A percentile compares a stretch with the other conserved stretches of the same genome.
Evolutionary conservation across 1,284 basidiomycete species (phyloP).

Genomic region (Athelia psychrophila): DNA sequence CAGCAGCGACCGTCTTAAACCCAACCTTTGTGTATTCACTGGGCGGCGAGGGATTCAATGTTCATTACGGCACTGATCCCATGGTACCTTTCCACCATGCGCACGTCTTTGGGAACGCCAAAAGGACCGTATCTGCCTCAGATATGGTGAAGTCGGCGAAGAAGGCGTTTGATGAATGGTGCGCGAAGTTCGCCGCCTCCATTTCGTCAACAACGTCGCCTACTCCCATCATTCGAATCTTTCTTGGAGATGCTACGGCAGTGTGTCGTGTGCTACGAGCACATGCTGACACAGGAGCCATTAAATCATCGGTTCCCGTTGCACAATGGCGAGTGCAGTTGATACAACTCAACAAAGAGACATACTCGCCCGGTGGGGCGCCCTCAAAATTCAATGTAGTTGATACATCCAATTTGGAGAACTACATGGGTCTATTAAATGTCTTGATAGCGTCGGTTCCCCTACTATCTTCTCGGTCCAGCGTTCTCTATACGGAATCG

Average conservation of each 20-base stretch:
- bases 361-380: slow-evolving; percentile 29
- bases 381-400: slow-evolving; percentile 48
- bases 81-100: slow-evolving; percentile 46
- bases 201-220: slow-evolving; percentile 2
- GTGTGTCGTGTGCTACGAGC: slow-evolving; percentile 24
- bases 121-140: slow-evolving; percentile 7
- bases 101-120: slow-evolving; percentile 26
- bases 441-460: slow-evolving; percentile 36
- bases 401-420: slow-evolving; percentile 52
- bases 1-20: slow-evolving; percentile 34
- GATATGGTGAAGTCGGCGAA: slow-evolving; percentile 26
- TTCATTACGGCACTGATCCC: slow-evolving; percentile 48
- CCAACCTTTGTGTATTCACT: slow-evolving; percentile 46
- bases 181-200: slow-evolving; percentile 23
- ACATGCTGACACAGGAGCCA: slow-evolving; percentile 13
- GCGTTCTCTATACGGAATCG: slow-evolving; percentile 41
- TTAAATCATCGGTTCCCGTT: slow-evolving; percentile 25
- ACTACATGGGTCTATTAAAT: slow-evolving; percentile 49
- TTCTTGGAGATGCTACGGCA: slow-evolving; percentile 33
- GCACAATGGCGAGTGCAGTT: slow-evolving; percentile 32
- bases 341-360: slow-evolving; percentile 31
- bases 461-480: slow-evolving; percentile 28
- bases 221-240: slow-evolving; percentile 27
- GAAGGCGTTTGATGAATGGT: slow-evolving; percentile 35
- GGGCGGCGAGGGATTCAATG: slow-evolving; percentile 36